Evolutionary conservation across 805 yeast genomes (phyloP).

Genomic region (Cyberlindnera amylophila): DNA sequence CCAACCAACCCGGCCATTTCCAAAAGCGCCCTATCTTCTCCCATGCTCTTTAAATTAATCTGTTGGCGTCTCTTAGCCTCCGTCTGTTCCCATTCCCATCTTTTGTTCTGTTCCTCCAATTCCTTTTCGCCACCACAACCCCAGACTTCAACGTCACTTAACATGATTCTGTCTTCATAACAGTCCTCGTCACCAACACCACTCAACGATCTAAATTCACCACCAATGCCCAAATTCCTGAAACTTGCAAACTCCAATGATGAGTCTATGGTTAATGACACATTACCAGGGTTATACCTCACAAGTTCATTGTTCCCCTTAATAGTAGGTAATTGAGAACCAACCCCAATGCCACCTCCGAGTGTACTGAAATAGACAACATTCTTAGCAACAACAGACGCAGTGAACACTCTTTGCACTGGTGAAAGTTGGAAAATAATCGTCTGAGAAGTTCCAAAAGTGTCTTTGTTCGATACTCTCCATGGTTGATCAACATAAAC

Average conservation of each 20-base stretch:
- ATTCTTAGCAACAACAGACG: constrained; percentile 32
- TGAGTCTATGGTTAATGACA: constrained; percentile 74
- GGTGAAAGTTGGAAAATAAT: constrained; percentile 69
- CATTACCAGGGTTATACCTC: constrained; percentile 64
- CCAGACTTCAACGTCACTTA: constrained; percentile 84
- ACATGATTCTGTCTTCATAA: constrained; percentile 66
- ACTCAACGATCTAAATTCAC: constrained; percentile 39
- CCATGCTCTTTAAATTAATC: constrained; percentile 59
- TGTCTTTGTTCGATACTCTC: constrained; percentile 65
- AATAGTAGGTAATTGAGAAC: constrained; percentile 59
- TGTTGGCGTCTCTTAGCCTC: constrained; percentile 78
- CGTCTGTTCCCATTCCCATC: constrained; percentile 89
- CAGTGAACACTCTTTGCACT: constrained; percentile 49
- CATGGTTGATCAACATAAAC: constrained; percentile 70
- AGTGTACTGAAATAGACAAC: constrained; percentile 63
- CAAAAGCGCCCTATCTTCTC: constrained; percentile 80
- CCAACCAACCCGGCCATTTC: constrained; percentile 77
- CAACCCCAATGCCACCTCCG: constrained; percentile 85
- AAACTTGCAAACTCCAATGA: constrained; percentile 79
- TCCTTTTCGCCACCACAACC: constrained; percentile 84
- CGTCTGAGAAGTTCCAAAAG: constrained; percentile 62
- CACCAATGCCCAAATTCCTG: constrained; percentile 61
- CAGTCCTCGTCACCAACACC: constrained; percentile 25
- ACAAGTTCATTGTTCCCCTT: constrained; percentile 37
- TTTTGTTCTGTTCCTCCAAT: constrained; percentile 66